Percentiles rank a stretch among this genome's conserved stretches.
Conservation (phyloP, 495 filamentous ascomycete species). For the Tetracladium setigerum region DNA sequence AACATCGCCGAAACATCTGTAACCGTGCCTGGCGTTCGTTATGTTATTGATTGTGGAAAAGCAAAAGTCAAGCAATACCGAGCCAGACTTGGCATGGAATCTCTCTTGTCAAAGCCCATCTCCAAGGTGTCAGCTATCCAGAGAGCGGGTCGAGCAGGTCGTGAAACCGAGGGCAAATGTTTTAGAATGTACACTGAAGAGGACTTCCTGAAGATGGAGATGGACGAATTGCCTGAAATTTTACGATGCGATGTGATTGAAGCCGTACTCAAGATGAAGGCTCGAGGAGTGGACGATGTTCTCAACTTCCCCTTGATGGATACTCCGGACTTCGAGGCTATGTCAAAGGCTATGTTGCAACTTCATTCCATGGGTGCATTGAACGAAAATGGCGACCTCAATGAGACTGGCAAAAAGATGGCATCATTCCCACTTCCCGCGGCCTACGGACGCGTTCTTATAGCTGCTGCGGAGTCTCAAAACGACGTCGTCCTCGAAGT, state of each 20-base stretch:
- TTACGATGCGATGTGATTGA: conserved; percentile 79
- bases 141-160: conserved; percentile 82
- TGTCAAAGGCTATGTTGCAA: conserved; percentile 79
- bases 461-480: conserved; percentile 68
- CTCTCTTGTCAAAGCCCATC: conserved; percentile 82
- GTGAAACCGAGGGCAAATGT: conserved; percentile 87
- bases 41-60: conserved; percentile 89
- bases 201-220: conserved; percentile 61
- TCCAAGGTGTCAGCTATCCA: conserved; percentile 93
- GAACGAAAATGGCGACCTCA: conserved; percentile 64
- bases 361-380: conserved; percentile 73
- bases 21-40: conserved; percentile 87
- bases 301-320: conserved; percentile 81
- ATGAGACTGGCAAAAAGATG: conserved; percentile 63
- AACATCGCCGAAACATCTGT: conserved; percentile 99
- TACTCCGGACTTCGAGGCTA: conserved; percentile 62
- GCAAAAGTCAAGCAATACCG: conserved; percentile 92
- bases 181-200: conserved; percentile 83
- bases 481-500: conserved; percentile 68
- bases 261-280: conserved; percentile 90
- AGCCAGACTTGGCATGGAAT: conserved; percentile 77
- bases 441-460: conserved; percentile 68
- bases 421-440: conserved; percentile 79
- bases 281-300: conserved; percentile 78
- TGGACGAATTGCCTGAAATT: conserved; percentile 79